Base-by-base conservation (phyloP, 2,329 filamentous ascomycete species). In the Magnaporthiopsis poae region DNA sequence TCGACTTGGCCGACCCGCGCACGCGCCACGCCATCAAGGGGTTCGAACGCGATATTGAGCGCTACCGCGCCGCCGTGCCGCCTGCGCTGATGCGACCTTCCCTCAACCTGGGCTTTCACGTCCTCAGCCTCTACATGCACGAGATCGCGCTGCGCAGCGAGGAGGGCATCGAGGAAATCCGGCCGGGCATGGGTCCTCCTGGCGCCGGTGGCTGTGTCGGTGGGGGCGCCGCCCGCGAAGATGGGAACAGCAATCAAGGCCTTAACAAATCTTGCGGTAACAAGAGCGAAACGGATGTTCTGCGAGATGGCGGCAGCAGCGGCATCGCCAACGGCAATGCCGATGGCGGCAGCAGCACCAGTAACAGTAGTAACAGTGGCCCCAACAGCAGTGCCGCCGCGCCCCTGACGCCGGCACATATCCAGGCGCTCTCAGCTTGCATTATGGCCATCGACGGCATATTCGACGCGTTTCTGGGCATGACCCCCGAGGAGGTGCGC, bases 91-190 rank as follows among this genome's bases (percentile, higher is more conserved):
- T 83, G 71, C 81, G 82, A 66, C 79, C 84, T n/a, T 81, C 85
- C 0, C 78, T 92, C 62, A 78, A 79, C 25, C 82, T 92, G 70
- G 84, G 84, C 68, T 87, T 90, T 70, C 80, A 88, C 69, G 83
- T 89, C 1, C 74, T 91, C 52, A 88, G 82, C 68, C 78, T 93
- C 3, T 92, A 90, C 73, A 87, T 92, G 79, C 88, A 93, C 74
- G 90, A 93, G 75, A 85, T 90, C 66, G 87, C 85, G 2, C 84
- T 93, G 69, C 87, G 91, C 69, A 80, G 84, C 11, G 87, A 90
- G 21, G 46, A 64, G 11, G 46, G 33, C 46, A n/a, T 29, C 15
- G 36, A 39, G 9, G 52, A 36, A 21, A 36, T 36, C 4, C 27
- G 56, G 21, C 21, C 27, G 27, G 25, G 25, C 39, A 64, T 18